Evolutionary conservation across 2,329 filamentous ascomycete species (phyloP).

Genomic region (Fusarium vanettenii): DNA sequence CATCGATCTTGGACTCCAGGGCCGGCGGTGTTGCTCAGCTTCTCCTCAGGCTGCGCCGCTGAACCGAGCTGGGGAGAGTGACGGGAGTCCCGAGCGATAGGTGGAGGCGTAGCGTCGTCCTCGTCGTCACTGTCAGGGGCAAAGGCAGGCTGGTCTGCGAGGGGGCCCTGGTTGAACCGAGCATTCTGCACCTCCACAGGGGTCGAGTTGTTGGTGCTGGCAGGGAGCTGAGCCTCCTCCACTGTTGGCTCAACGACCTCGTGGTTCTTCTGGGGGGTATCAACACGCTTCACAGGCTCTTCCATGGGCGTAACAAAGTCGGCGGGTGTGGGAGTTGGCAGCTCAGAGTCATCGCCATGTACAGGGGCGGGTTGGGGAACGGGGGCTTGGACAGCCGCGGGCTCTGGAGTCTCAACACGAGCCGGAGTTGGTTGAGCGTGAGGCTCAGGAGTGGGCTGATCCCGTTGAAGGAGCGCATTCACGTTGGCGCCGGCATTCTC

Average conservation of each 20-base stretch:
- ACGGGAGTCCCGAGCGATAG: slow-evolving; percentile 59
- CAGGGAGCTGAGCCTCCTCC: slow-evolving; percentile 34
- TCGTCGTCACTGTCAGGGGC: slow-evolving; percentile 68
- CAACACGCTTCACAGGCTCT: slow-evolving; percentile 27
- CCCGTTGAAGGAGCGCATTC: slow-evolving; percentile 61
- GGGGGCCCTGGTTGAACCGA: slow-evolving; percentile 88
- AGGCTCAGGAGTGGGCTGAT: slow-evolving; percentile 44
- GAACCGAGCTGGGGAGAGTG: slow-evolving; percentile 42
- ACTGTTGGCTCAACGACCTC: slow-evolving; percentile 37
- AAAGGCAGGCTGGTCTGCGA: slow-evolving; percentile 88
- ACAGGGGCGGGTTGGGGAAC: slow-evolving; percentile 8
- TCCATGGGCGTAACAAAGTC: slow-evolving; percentile 42
- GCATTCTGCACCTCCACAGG: slow-evolving; percentile 53
- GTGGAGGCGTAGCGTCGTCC: slow-evolving; percentile 63
- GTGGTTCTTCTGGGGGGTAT: slow-evolving; percentile 37
- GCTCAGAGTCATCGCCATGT: slow-evolving; percentile 24
- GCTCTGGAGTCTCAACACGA: slow-evolving; percentile 43
- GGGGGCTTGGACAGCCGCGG: slow-evolving; percentile 33
- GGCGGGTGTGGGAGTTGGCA: slow-evolving; percentile 30
- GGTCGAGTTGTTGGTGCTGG: slow-evolving; percentile 21
- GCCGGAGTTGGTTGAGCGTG: slow-evolving; percentile 15
- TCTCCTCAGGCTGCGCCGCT: slow-evolving; percentile 46
- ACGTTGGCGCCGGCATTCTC: slow-evolving; percentile 64
- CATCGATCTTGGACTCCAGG: slow-evolving; percentile 77
- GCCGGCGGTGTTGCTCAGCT: slow-evolving; percentile 48